Evolutionary conservation across 176 grass and related monocot species (phyloP).

Genomic region (Eragrostis curvula): DNA sequence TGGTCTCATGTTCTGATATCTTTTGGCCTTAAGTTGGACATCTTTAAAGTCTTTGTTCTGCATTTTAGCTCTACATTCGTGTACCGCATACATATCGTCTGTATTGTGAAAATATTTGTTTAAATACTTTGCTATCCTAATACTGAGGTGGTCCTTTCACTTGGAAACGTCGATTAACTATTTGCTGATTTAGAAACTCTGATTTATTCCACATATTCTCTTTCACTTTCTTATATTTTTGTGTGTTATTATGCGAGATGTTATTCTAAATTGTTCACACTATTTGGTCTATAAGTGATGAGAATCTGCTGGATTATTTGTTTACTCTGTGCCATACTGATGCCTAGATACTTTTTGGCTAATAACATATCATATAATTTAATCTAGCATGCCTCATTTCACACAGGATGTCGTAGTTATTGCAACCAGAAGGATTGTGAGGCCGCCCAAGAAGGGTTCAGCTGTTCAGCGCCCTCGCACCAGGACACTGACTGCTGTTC

Average conservation of each 20-base stretch:
- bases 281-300: neutral
- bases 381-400: neutral
- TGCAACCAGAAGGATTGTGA: constrained; percentile 75
- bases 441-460: constrained; percentile 80
- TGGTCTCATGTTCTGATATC: neutral
- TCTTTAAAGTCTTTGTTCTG: too few species aligned
- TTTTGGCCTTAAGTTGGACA: too few species aligned
- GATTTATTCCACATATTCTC: neutral
- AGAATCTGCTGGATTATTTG: neutral
- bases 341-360: neutral
- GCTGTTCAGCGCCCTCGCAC: constrained; percentile 69
- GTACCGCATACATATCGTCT: neutral
- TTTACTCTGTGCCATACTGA: neutral
- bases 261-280: neutral
- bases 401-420: constrained; percentile 68
- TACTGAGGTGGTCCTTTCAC: neutral
- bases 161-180: too few species aligned
- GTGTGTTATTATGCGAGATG: neutral
- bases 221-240: neutral
- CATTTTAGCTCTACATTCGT: neutral
- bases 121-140: neutral
- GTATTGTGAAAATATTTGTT: neutral
- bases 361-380: neutral
- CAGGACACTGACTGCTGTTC: constrained; percentile 70
- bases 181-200: neutral